phyloP scores from a whole-genome alignment of 1,139 yeast genomes.

The Pichia sp. region DNA sequence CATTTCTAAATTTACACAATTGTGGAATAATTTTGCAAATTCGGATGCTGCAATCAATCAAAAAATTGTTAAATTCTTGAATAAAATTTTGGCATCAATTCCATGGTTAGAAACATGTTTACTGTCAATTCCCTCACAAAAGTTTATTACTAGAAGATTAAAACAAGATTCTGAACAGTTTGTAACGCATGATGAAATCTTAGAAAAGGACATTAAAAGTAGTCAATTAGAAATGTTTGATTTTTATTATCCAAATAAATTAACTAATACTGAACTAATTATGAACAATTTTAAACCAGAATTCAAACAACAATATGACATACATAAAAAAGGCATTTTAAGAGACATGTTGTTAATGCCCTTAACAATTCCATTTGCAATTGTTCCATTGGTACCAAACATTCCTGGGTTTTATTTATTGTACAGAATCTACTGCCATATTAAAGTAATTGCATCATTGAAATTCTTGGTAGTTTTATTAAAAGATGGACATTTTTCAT shows the following conservation, averaged over 20 bases:
- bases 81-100: constrained; percentile 37
- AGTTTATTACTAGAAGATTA: constrained; percentile 44
- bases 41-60: constrained; percentile 38
- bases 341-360: constrained; percentile 64
- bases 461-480: constrained; percentile 50
- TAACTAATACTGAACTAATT: constrained; percentile 21
- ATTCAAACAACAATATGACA: constrained; percentile 30
- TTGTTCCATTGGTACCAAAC: constrained; percentile 85
- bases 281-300: constrained; percentile 25
- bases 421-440: constrained; percentile 79
- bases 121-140: constrained; percentile 46
- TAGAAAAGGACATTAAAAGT: constrained; percentile 15
- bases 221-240: constrained; percentile 25
- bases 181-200: constrained; percentile 15
- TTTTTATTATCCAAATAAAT: constrained; percentile 27
- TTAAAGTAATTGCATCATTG: constrained; percentile 74
- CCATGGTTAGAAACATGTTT: constrained; percentile 51
- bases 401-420: constrained; percentile 89
- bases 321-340: constrained; percentile 41
- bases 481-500: constrained; percentile 22
- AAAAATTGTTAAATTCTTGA: constrained; percentile 35
- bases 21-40: constrained; percentile 41
- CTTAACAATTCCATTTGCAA: constrained; percentile 69
- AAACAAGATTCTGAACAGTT: constrained; percentile 21
- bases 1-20: constrained; percentile 36